phyloP scores from a whole-genome alignment of 345 rosid species.

The Gossypium ekmanianum region DNA sequence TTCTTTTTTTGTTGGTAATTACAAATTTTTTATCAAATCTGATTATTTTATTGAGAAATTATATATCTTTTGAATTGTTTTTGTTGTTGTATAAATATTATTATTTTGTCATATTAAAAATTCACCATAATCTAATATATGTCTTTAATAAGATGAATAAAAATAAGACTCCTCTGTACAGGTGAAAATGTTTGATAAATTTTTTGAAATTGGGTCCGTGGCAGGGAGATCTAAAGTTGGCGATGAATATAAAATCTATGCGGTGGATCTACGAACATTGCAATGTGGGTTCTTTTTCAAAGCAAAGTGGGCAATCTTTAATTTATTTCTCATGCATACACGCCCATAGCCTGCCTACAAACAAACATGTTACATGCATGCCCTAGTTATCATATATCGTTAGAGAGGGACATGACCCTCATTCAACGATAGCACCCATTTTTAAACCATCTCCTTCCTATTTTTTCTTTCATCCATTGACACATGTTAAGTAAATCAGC shows the following conservation, averaged over 20 bases:
- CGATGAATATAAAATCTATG: neutral
- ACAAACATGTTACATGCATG: neutral
- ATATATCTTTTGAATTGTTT: too few species aligned
- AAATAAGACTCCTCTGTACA: too few species aligned
- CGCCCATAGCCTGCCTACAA: neutral
- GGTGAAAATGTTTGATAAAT: too few species aligned
- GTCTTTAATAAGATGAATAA: too few species aligned
- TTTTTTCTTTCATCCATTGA: neutral
- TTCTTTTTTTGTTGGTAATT: too few species aligned
- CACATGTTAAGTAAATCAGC: too few species aligned
- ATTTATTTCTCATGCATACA: neutral
- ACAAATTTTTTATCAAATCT: too few species aligned
- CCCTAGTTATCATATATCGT: neutral
- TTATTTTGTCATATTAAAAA: too few species aligned
- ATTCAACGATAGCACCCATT: neutral
- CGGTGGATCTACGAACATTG: neutral
- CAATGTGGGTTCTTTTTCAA: neutral
- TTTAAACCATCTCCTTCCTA: neutral
- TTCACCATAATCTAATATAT: too few species aligned
- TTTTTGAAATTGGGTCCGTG: neutral
- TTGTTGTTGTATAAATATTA: too few species aligned
- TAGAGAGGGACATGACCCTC: conserved; percentile 3
- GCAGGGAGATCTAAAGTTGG: neutral
- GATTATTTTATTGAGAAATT: too few species aligned
- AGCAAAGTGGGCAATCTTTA: neutral